These are phyloP conservation scores for Yamadazyma sp. DNA, from an alignment of 805 yeast species.

Conservation along the genomic window DNA sequence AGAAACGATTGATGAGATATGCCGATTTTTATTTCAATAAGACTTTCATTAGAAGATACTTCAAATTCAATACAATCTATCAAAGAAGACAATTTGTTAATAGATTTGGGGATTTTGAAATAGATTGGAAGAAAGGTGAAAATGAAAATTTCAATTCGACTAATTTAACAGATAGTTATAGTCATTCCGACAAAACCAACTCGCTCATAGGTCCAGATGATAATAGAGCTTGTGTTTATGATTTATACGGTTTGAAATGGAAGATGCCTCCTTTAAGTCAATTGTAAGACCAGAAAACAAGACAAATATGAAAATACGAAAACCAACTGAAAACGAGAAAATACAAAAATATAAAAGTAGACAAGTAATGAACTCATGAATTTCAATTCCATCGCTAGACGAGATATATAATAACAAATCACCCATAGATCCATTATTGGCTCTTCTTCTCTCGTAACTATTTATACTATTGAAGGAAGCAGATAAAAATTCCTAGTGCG, in stretches of 20 bases:
- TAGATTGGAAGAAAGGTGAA: constrained; percentile 22
- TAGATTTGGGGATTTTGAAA: constrained; percentile 38
- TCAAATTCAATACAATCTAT: constrained; percentile 39
- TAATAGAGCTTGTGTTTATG: constrained; percentile 28
- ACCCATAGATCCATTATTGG: no score
- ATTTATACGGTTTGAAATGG: constrained; percentile 38
- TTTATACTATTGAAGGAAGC: no score
- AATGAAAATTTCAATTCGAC: constrained; percentile 12
- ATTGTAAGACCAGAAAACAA: no score
- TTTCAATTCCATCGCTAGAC: no score
- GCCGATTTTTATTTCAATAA: constrained; percentile 34
- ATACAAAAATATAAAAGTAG: no score
- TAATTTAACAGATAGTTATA: constrained; percentile 9
- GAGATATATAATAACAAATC: no score
- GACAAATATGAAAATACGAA: no score
- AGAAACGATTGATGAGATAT: constrained; percentile 24
- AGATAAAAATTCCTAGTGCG: no score
- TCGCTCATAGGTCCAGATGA: constrained; percentile 9
- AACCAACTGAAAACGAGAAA: no score
- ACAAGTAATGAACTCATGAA: no score
- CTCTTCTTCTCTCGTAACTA: no score
- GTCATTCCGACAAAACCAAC: constrained; percentile 5
- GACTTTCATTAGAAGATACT: constrained; percentile 26
- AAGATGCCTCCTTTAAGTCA: constrained; percentile 40
- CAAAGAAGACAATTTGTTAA: constrained; percentile 42